Conservation (phyloP, 345 rosid genomes). For the Acer saccharum region DNA sequence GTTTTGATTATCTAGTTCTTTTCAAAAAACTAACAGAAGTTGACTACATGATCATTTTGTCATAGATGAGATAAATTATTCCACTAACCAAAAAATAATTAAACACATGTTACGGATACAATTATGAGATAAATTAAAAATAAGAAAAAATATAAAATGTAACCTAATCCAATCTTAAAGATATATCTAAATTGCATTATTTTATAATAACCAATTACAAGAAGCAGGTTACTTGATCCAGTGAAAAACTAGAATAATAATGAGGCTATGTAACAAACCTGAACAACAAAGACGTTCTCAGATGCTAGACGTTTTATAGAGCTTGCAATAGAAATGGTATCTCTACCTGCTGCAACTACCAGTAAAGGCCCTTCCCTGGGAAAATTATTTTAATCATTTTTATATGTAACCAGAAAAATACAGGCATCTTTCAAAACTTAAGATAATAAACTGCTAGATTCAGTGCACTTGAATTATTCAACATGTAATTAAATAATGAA, state of each 20-base stretch:
- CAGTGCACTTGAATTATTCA: neutral
- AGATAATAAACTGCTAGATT: neutral
- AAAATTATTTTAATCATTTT: slow-evolving; percentile 12
- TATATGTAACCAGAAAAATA: neutral
- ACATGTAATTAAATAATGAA: neutral
- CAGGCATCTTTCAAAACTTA: slow-evolving; percentile 7
- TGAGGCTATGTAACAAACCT: slow-evolving; percentile 48
- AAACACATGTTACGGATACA: neutral
- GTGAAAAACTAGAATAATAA: slow-evolving; percentile 7
- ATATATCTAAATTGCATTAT: neutral
- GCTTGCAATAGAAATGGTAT: slow-evolving; percentile 84
- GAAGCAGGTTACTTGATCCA: neutral
- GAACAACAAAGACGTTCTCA: slow-evolving; percentile 84
- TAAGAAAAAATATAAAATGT: neutral
- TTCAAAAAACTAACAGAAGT: neutral
- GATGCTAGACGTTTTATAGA: slow-evolving; percentile 87
- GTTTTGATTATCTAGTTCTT: neutral
- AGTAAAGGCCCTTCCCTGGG: slow-evolving; percentile 91
- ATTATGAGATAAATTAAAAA: neutral
- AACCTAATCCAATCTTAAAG: neutral
- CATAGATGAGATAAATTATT: neutral
- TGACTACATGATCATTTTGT: neutral
- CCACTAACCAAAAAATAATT: neutral
- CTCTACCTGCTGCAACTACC: slow-evolving; percentile 95
- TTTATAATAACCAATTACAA: neutral